Percentiles rank a stretch among this genome's conserved stretches.
Conservation (phyloP, 805 yeast genomes). For the Candida maesae region DNA sequence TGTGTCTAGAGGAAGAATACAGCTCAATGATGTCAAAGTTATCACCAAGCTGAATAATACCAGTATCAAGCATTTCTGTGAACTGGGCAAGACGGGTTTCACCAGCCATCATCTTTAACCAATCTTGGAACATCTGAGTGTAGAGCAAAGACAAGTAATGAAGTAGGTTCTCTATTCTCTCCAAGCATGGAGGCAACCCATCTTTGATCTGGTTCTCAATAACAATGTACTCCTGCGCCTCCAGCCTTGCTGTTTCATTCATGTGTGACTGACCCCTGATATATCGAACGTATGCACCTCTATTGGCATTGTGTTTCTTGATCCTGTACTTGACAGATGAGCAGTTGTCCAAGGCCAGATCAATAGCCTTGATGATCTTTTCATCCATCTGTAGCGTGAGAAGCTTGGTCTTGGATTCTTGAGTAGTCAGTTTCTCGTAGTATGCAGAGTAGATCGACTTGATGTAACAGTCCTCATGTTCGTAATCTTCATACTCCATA, state of each 20-base stretch:
- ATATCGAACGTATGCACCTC: slow-evolving; percentile 31
- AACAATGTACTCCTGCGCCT: slow-evolving; percentile 22
- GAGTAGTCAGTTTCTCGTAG: slow-evolving; percentile 24
- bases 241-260: slow-evolving; percentile 4
- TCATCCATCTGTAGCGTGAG: slow-evolving; percentile 26
- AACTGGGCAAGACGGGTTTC: slow-evolving; percentile 26
- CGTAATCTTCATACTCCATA: slow-evolving; percentile 25
- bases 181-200: slow-evolving; percentile 30
- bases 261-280: slow-evolving; percentile 5
- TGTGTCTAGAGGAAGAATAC: slow-evolving; percentile 29
- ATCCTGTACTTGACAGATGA: slow-evolving; percentile 24
- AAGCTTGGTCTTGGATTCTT: slow-evolving; percentile 28
- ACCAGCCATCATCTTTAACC: slow-evolving; percentile 32
- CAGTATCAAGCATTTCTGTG: slow-evolving; percentile 15
- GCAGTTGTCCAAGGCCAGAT: slow-evolving; percentile 24
- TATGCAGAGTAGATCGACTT: slow-evolving; percentile 29
- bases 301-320: slow-evolving; percentile 30
- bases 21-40: slow-evolving; percentile 36
- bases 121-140: slow-evolving; percentile 24
- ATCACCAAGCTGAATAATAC: slow-evolving; percentile 25
- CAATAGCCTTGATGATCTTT: slow-evolving; percentile 29
- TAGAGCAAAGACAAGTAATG: slow-evolving; percentile 23
- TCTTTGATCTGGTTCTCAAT: slow-evolving; percentile 26
- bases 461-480: slow-evolving; percentile 19
- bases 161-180: slow-evolving; percentile 11